phyloP scores from a whole-genome alignment of 2,329 filamentous ascomycete genomes.

The Penicillium sp. region DNA sequence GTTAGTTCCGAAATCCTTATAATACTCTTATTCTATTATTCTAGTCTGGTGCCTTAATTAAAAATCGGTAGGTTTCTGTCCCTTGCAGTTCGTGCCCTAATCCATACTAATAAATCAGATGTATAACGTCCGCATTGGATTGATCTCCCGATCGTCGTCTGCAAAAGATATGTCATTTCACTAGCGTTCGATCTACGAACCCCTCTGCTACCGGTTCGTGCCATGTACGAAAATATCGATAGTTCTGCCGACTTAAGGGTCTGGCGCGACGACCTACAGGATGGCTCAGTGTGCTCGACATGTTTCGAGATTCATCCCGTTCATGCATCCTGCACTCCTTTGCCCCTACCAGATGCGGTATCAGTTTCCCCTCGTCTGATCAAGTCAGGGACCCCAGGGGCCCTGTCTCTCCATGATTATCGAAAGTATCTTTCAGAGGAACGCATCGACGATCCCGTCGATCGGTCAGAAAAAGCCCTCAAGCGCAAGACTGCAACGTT shows the following conservation, averaged over 20 bases:
- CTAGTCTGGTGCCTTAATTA: slow-evolving; percentile 7
- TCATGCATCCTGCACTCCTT: slow-evolving; percentile 18
- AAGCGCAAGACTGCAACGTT: slow-evolving; percentile 32
- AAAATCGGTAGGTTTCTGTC: slow-evolving; percentile 1
- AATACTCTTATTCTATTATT: slow-evolving; percentile 3
- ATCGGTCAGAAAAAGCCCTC: slow-evolving; percentile 27
- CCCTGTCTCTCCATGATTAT: slow-evolving; percentile 35
- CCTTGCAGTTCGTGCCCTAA: slow-evolving; percentile 12
- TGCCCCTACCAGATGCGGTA: slow-evolving; percentile 17
- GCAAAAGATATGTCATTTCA: slow-evolving; percentile 21
- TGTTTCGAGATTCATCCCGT: slow-evolving; percentile 13
- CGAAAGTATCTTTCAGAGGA: slow-evolving; percentile 32
- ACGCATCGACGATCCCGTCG: slow-evolving; percentile 22
- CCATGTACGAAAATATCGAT: slow-evolving; percentile 9
- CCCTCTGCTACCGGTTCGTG: background rate
- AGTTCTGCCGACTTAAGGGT: slow-evolving; percentile 7
- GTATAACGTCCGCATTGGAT: slow-evolving; percentile 15
- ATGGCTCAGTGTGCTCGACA: slow-evolving; percentile 14
- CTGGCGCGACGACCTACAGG: slow-evolving; percentile 18
- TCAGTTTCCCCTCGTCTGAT: slow-evolving; percentile 18
- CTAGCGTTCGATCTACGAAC: slow-evolving; percentile 14
- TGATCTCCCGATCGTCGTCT: slow-evolving; percentile 12
- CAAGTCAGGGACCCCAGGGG: slow-evolving; percentile 19
- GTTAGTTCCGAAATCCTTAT: background rate
- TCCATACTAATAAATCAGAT: slow-evolving; percentile 11